Conservation (phyloP, 1,139 yeast species). For the Blastobotrys persicus region DNA sequence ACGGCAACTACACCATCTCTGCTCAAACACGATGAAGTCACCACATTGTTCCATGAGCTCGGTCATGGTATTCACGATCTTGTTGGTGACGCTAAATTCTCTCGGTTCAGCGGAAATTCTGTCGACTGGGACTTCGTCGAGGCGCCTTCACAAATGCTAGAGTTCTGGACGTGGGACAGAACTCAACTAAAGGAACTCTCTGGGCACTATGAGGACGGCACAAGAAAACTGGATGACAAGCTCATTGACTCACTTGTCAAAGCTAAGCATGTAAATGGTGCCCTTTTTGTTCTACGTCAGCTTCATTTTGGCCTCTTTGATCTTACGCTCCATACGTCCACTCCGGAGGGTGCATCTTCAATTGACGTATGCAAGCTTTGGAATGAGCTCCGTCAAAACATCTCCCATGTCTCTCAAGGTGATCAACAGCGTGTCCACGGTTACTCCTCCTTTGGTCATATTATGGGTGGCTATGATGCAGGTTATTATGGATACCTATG, state of each 20-base stretch:
- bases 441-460: conserved; percentile 75
- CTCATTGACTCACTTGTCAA: conserved; percentile 58
- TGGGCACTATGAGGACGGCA: conserved; percentile 58
- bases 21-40: conserved; percentile 73
- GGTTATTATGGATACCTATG: conserved; percentile 87
- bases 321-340: conserved; percentile 61
- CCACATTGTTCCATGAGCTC: conserved; percentile 83
- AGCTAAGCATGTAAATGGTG: conserved; percentile 76
- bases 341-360: conserved; percentile 41
- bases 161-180: conserved; percentile 83
- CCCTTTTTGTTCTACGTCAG: conserved; percentile 67
- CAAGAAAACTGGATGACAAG: conserved; percentile 56
- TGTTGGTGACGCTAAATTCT: conserved; percentile 60
- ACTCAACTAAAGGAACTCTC: conserved; percentile 58
- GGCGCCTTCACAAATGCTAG: conserved; percentile 87
- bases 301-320: conserved; percentile 76
- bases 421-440: conserved; percentile 60
- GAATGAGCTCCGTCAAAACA: conserved; percentile 60
- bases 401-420: conserved; percentile 51
- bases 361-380: conserved; percentile 55
- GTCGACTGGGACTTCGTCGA: conserved; percentile 86
- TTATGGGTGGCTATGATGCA: conserved; percentile 81
- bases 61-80: conserved; percentile 88
- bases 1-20: conserved; percentile 68
- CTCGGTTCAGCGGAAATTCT: conserved; percentile 70